Base-by-base conservation (phyloP, 352 stramenopile genomes). In the Phytophthora pisi region DNA sequence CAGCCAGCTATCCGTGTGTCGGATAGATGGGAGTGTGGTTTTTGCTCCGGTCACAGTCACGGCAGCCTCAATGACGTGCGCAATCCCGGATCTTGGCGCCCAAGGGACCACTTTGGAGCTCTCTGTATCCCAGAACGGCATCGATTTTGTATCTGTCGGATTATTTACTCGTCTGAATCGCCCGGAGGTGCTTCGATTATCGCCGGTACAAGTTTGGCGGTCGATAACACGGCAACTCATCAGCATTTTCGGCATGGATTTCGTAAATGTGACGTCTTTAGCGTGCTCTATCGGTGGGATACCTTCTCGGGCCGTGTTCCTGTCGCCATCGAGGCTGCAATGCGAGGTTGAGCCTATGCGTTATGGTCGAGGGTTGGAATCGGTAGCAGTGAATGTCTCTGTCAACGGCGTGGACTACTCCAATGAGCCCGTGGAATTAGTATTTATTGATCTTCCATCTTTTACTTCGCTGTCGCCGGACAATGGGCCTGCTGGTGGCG, bases 401-500 rank as follows among this genome's bases (percentile, higher is more conserved):
- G 30, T 78, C 15, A 80, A 82, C 53, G 75, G 72, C 1, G 46
- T 68, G 4, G 75, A 79, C 4, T 78, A 74, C 58, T 72, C 70
- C 30, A 45, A 38, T 0, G 23, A 54, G 0, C 43, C 65, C 11
- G 26, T 1, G 31, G 10, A 15, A 0, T 57, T 78, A 18, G 30
- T 7, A n/a, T 24, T 79, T 6, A 18, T 69, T 11, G 31, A 65
- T 55, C 24, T 28, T n/a, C 64, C 72, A 24, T 54, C 30, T 0
- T 49, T 83, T 31, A 46, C 43, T 15, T 56, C 1, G 0, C 20
- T 67, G 18, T 52, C 45, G 5, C 73, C 73, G 0, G 16, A 61
- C 28, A 81, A 80, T 53, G 72, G 64, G 15, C 63, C 66, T 6
- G 30, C 10, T 7, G 45, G 23, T 30, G 72, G 75, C 28, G 68